Conservation (phyloP, 169 alveolate species). For the Eimeria sp. region DNA sequence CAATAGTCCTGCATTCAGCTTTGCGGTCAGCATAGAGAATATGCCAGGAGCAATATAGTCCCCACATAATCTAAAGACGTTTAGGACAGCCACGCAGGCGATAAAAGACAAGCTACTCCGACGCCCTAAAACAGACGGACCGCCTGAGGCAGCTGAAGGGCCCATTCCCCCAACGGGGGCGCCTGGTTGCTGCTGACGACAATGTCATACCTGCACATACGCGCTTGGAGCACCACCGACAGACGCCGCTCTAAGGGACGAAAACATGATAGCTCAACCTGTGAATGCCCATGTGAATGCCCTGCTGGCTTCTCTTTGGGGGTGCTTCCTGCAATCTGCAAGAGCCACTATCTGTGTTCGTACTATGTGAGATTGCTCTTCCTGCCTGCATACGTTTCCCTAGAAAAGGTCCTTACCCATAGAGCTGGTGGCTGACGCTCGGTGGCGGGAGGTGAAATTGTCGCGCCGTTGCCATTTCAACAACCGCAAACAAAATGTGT, state of each 20-base stretch:
- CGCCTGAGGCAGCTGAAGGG: constrained; percentile 63
- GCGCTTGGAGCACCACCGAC: not conserved
- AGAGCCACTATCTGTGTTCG: not conserved
- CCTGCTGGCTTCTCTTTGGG: not conserved
- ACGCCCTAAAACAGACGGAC: constrained; percentile 15
- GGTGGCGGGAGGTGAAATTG: constrained; percentile 77
- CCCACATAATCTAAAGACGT: not conserved
- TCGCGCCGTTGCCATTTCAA: constrained; percentile 49
- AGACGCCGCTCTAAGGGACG: not conserved
- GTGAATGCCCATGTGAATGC: not conserved
- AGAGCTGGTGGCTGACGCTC: constrained; percentile 33
- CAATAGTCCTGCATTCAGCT: not conserved
- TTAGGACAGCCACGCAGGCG: not conserved
- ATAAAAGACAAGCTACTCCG: not conserved
- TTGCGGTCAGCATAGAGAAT: not conserved
- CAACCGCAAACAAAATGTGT: constrained; percentile 55
- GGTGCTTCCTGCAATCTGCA: not conserved
- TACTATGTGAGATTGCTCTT: too few relatives aligned
- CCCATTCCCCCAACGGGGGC: constrained; percentile 48
- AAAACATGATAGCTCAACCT: not conserved
- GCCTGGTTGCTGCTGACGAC: constrained; percentile 60
- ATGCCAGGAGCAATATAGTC: not conserved
- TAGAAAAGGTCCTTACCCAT: not conserved
- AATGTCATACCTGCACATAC: constrained; percentile 33
- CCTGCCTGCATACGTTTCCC: too few relatives aligned